phyloP scores from a whole-genome alignment of 176 grass and related monocot species.

The Aegilops speltoides region DNA sequence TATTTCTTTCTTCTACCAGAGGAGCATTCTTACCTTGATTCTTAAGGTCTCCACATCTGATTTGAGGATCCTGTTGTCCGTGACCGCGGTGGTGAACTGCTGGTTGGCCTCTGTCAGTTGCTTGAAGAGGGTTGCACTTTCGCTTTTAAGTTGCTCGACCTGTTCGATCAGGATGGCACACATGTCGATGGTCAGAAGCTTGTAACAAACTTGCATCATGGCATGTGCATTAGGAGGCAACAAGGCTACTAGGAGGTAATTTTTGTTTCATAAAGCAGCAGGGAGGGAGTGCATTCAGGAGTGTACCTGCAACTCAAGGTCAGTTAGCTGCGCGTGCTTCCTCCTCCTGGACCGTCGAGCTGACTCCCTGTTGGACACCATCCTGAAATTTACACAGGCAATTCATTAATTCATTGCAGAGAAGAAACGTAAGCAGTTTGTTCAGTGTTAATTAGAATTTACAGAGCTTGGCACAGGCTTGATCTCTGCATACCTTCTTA shows the following conservation, averaged over 20 bases:
- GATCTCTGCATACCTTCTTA: constrained; percentile 50
- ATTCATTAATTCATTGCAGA: neutral
- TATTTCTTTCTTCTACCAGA: neutral
- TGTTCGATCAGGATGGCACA: constrained; percentile 28
- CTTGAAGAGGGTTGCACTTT: constrained; percentile 67
- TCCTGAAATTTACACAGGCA: constrained; percentile 47
- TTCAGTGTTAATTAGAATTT: neutral
- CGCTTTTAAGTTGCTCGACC: constrained; percentile 68
- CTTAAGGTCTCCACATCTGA: constrained; percentile 78
- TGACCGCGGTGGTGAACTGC: constrained; percentile 65
- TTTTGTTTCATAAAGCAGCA: neutral
- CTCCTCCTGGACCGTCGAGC: constrained; percentile 73
- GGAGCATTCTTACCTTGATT: constrained; percentile 55
- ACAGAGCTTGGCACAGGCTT: neutral
- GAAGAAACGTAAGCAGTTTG: neutral
- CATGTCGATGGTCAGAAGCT: neutral
- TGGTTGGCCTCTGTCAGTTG: constrained; percentile 63
- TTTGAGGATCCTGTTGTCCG: constrained; percentile 83
- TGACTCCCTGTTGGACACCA: constrained; percentile 91
- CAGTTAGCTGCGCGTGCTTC: constrained; percentile 70
- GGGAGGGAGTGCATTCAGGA: neutral
- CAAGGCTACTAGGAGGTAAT: neutral
- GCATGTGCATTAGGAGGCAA: neutral
- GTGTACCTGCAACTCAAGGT: constrained; percentile 74
- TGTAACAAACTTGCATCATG: neutral